These are phyloP conservation scores for Huntiella moniliformis DNA, from an alignment of 2,329 filamentous ascomycete species.

Conservation along the genomic window DNA sequence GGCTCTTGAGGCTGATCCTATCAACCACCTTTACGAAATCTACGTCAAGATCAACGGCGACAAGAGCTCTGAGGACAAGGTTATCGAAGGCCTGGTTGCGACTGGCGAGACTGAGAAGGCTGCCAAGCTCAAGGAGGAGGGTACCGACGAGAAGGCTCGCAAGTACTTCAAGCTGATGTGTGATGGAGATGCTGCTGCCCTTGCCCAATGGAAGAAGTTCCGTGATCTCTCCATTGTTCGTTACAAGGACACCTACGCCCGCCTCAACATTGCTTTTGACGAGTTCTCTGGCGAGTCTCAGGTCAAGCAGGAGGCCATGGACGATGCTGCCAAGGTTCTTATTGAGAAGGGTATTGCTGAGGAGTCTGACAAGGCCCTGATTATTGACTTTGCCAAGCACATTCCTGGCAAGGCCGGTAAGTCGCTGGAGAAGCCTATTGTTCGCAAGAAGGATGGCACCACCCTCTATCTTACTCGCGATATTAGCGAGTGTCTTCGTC, in stretches of 20 bases:
- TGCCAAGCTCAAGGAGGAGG: slow-evolving; percentile 29
- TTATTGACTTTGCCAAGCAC: slow-evolving; percentile 54
- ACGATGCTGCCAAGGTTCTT: slow-evolving; percentile 40
- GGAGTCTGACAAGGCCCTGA: slow-evolving; percentile 51
- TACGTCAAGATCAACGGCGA: slow-evolving; percentile 63
- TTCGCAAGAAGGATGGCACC: slow-evolving; percentile 56
- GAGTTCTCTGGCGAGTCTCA: slow-evolving; percentile 60
- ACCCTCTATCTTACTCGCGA: slow-evolving; percentile 63
- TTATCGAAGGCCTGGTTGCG: slow-evolving; percentile 37
- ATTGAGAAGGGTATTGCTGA: slow-evolving; percentile 45
- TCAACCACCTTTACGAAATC: slow-evolving; percentile 65
- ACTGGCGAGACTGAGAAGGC: slow-evolving; percentile 20
- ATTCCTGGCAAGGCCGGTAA: slow-evolving; percentile 48
- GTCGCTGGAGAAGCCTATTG: slow-evolving; percentile 49
- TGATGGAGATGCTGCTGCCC: slow-evolving; percentile 41
- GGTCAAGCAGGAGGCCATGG: slow-evolving; percentile 49
- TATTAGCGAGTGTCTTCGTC: slow-evolving; percentile 53
- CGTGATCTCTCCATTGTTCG: slow-evolving; percentile 47
- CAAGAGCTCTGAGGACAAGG: slow-evolving; percentile 46
- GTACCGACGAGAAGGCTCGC: slow-evolving; percentile 56
- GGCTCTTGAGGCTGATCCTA: slow-evolving; percentile 51
- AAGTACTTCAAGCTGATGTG: slow-evolving; percentile 54
- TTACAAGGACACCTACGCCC: slow-evolving; percentile 49
- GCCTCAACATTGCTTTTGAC: slow-evolving; percentile 54
- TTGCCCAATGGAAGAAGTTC: slow-evolving; percentile 46